These are phyloP conservation scores for Blastobotrys mokoenaii DNA, from an alignment of 805 yeast species.

Conservation along the genomic window DNA sequence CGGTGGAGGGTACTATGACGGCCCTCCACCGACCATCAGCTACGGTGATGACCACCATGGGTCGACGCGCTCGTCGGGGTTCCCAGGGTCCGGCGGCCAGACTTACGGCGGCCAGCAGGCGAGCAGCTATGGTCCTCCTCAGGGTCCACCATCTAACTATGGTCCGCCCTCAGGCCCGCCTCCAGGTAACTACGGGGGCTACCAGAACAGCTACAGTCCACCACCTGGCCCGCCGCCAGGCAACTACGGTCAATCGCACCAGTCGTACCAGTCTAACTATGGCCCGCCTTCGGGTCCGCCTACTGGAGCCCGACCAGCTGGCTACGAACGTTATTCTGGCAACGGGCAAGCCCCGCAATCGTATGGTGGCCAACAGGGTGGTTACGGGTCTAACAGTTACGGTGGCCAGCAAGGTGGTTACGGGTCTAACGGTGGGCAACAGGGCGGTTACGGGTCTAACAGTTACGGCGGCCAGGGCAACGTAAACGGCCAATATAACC, in stretches of 20 bases:
- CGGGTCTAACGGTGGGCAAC: too few species aligned
- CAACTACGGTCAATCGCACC: slow-evolving; percentile 11
- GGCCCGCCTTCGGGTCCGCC: slow-evolving; percentile 25
- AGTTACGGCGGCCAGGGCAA: too few species aligned
- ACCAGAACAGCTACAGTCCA: slow-evolving; percentile 14
- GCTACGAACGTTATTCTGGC: too few species aligned
- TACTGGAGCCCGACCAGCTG: slow-evolving; percentile 10
- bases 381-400: too few species aligned
- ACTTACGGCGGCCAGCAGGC: slow-evolving; percentile 1
- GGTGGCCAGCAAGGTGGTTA: background rate
- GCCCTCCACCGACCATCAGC: background rate
- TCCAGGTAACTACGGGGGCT: slow-evolving; percentile 16
- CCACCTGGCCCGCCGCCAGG: slow-evolving; percentile 28
- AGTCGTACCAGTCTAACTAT: slow-evolving; percentile 6
- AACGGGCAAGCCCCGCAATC: too few species aligned
- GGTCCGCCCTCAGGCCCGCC: slow-evolving; percentile 28
- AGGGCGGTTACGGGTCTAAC: too few species aligned
- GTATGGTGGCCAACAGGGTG: too few species aligned
- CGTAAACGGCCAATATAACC: too few species aligned
- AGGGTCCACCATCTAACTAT: slow-evolving; percentile 13
- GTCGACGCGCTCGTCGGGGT: background rate
- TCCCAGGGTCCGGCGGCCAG: background rate
- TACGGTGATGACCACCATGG: background rate
- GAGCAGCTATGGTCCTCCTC: slow-evolving; percentile 14
- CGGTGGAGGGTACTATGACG: background rate